Conservation (phyloP, 2,329 filamentous ascomycete genomes). For the Stemphylium lycopersici region DNA sequence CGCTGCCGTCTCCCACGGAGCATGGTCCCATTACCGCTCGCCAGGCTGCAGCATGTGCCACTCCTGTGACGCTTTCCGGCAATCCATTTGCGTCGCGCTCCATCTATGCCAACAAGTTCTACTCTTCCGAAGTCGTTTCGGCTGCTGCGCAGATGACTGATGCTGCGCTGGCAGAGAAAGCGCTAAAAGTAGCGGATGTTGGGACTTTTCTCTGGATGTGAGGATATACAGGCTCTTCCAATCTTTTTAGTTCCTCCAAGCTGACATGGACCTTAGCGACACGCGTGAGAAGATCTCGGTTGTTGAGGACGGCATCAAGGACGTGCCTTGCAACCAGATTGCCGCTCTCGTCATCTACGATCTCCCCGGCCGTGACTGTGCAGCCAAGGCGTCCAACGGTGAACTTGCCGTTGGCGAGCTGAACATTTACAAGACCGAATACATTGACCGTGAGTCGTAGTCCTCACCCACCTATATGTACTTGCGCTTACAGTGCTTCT, state of each 20-base stretch:
- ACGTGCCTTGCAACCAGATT: conserved; percentile 56
- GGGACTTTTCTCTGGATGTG: conserved; percentile 63
- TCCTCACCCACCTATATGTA: background rate
- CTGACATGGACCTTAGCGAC: conserved; percentile 47
- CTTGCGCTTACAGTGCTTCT: background rate
- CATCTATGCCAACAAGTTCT: conserved; percentile 60
- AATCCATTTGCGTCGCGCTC: conserved; percentile 60
- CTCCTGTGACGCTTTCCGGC: conserved; percentile 52
- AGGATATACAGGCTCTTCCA: conserved; percentile 23
- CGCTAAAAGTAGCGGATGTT: conserved; percentile 55
- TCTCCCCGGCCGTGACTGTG: conserved; percentile 69
- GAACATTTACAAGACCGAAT: conserved; percentile 58
- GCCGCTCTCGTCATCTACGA: conserved; percentile 68
- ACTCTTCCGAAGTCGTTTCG: conserved; percentile 59
- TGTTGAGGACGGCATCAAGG: conserved; percentile 58
- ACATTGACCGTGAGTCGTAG: conserved; percentile 56
- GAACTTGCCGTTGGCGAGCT: conserved; percentile 64
- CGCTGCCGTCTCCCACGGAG: conserved; percentile 41
- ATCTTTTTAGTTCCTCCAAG: background rate
- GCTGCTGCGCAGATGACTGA: conserved; percentile 64
- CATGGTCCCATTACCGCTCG: conserved; percentile 44
- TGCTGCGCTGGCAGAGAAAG: conserved; percentile 58
- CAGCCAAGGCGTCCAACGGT: conserved; percentile 69
- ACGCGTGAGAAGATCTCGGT: conserved; percentile 59
- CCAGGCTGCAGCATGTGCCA: conserved; percentile 40